These are phyloP conservation scores for Rhizomucor pusillus DNA, from an alignment of 371 early-diverging fungal genomes.

Conservation along the genomic window DNA sequence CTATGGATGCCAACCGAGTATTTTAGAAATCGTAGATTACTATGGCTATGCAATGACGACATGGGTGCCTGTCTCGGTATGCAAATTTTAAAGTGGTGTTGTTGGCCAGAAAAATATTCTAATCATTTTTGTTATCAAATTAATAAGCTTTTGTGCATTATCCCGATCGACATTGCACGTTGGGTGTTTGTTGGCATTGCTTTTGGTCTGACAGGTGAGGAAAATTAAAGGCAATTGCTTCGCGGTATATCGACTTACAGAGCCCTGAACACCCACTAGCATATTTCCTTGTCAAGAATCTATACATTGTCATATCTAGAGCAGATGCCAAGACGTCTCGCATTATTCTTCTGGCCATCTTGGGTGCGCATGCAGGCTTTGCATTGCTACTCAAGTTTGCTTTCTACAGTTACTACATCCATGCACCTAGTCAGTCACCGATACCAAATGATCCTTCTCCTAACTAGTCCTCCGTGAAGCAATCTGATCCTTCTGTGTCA, in stretches of 20 bases:
- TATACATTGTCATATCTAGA: constrained; percentile 63
- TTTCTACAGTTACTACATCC: constrained; percentile 65
- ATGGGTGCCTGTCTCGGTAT: constrained; percentile 91
- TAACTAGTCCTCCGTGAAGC: too few species aligned
- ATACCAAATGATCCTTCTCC: too few species aligned
- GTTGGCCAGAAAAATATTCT: not conserved
- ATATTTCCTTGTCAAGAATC: constrained; percentile 52
- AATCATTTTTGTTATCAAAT: not conserved
- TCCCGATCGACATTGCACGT: constrained; percentile 63
- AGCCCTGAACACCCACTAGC: too few species aligned
- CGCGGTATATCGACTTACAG: too few species aligned
- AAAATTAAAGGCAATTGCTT: not conserved
- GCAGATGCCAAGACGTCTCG: constrained; percentile 64
- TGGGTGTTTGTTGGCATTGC: constrained; percentile 68
- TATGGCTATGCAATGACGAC: constrained; percentile 91
- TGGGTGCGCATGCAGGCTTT: constrained; percentile 68
- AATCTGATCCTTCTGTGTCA: too few species aligned
- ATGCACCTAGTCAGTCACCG: not conserved
- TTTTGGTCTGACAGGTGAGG: constrained; percentile 52
- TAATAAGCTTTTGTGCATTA: constrained; percentile 64
- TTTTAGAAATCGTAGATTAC: constrained; percentile 81
- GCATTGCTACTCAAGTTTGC: constrained; percentile 77
- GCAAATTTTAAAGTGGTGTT: constrained; percentile 7
- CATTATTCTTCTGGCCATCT: constrained; percentile 63
- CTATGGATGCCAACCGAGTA: constrained; percentile 74